Evolutionary conservation across 2,329 filamentous ascomycete species (phyloP).

Genomic region (Byssoonygena ceratinophila): DNA sequence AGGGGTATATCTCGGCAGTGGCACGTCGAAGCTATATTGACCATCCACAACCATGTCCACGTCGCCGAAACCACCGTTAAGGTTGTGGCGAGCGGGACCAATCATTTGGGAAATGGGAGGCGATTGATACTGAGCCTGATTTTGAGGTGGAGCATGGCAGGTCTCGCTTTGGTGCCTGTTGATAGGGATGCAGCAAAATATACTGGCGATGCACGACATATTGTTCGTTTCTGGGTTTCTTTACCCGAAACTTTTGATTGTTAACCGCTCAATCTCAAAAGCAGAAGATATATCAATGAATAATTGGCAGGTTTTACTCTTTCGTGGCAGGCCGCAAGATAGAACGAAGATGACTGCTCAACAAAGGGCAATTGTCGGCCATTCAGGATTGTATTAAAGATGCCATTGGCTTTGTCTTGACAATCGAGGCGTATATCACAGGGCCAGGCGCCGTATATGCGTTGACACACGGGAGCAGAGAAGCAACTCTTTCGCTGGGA

Average conservation of each 20-base stretch:
- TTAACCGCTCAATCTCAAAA: no score
- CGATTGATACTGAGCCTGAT: slow-evolving; percentile 6
- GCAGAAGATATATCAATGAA: no score
- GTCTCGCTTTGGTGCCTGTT: slow-evolving; percentile 10
- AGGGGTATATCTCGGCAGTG: slow-evolving; percentile 34
- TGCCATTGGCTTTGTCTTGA: not conserved
- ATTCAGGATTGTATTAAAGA: not conserved
- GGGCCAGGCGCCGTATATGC: not conserved
- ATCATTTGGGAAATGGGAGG: not conserved
- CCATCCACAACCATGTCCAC: slow-evolving; percentile 17
- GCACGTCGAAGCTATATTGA: slow-evolving; percentile 27
- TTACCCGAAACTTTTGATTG: not conserved
- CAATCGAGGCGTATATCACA: not conserved
- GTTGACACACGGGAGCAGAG: not conserved
- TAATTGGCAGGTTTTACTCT: no score
- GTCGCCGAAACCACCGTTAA: slow-evolving; percentile 6
- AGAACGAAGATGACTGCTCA: not conserved
- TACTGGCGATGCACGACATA: slow-evolving; percentile 11
- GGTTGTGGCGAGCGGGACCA: not conserved
- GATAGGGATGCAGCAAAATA: slow-evolving; percentile 12
- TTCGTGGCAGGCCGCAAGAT: not conserved
- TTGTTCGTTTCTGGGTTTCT: not conserved
- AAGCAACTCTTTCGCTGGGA: not conserved
- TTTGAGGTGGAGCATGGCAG: not conserved
- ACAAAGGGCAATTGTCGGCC: not conserved